Base-by-base conservation (phyloP, 352 stramenopile species). In the Globisporangium nodosum region DNA sequence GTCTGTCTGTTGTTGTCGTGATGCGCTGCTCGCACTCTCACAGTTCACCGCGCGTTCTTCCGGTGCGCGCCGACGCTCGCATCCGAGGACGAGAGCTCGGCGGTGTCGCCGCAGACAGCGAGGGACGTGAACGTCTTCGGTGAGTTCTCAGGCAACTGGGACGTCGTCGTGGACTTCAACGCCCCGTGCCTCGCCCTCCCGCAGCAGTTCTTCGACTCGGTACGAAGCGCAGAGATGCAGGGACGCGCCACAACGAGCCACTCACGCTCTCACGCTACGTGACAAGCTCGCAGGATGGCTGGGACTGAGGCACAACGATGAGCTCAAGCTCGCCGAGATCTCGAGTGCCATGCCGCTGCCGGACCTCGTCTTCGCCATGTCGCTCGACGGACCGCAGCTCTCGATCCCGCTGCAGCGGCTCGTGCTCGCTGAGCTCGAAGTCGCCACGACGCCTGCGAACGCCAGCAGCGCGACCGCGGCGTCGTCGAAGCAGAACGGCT, bases 91-190 rank as follows among this genome's bases (percentile, higher is more conserved):
- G 35, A 45, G 24, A 33, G 18, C 39, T 46, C 56, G 39, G 52
- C 45, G 12, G 40, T 40, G 13, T 20, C 20, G 3, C 18, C 51
- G 2, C 53, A 60, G 9, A 27, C 33, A 11, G 39, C 58, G 1
- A 55, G 58, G 18, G 33, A 52, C 7, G 68, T 78, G 31, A 57
- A 65, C 40, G 53, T 86, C 52, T 78, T 90, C 59, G 80, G 76
- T 2, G 74, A 78, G 39, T 75, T 74, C 51, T 74, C 80, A 33
- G 70, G 69, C 39, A 79, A 74, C 51, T 90, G 80, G 80, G 72
- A 90, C 42, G 76, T 73, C 9, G 46, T 68, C 3, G 54, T 90
- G 27, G 79, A 90, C 50, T 81, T 86, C 33, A 84, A 88, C 56
- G 46, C 64, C 0, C 75, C 77, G 5, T 90, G 80, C 40, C 69